Conservation (phyloP, 805 yeast genomes). For the Priceomyces fermenticarens region DNA sequence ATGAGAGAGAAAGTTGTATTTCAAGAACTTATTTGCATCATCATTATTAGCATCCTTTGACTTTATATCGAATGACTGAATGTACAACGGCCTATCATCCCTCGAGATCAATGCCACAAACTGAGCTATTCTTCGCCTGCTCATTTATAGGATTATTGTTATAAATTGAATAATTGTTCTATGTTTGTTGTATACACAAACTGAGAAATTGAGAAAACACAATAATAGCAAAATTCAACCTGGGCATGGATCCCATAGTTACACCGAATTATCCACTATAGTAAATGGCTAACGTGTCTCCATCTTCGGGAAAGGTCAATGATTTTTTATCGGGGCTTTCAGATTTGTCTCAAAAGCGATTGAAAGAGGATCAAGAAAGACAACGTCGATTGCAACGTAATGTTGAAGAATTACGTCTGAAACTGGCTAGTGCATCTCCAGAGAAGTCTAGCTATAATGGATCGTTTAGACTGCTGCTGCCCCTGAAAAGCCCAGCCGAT, state of each 20-base stretch:
- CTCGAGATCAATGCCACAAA: conserved; percentile 60
- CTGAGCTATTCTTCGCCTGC: conserved; percentile 12
- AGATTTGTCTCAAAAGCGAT: conserved; percentile 31
- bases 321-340: conserved; percentile 37
- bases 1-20: conserved; percentile 70
- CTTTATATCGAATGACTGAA: conserved; percentile 47
- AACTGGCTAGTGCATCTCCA: conserved; percentile 21
- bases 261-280: too few species aligned
- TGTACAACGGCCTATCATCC: conserved; percentile 58
- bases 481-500: too few species aligned
- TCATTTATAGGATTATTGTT: too few species aligned
- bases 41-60: conserved; percentile 8
- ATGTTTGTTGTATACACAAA: too few species aligned
- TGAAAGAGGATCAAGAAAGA: conserved; percentile 32
- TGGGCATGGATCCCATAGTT: too few species aligned
- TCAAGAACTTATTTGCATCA: conserved; percentile 46
- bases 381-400: conserved; percentile 31
- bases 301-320: conserved; percentile 32
- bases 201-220: too few species aligned
- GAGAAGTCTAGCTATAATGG: conserved; percentile 7
- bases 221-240: too few species aligned
- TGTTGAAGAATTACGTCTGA: conserved; percentile 26
- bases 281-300: conserved; percentile 17
- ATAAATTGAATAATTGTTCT: too few species aligned
- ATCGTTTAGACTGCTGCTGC: too few species aligned